These are phyloP conservation scores for Ophiosphaerella herpotricha DNA, from an alignment of 2,329 filamentous ascomycete species.

Conservation along the genomic window DNA sequence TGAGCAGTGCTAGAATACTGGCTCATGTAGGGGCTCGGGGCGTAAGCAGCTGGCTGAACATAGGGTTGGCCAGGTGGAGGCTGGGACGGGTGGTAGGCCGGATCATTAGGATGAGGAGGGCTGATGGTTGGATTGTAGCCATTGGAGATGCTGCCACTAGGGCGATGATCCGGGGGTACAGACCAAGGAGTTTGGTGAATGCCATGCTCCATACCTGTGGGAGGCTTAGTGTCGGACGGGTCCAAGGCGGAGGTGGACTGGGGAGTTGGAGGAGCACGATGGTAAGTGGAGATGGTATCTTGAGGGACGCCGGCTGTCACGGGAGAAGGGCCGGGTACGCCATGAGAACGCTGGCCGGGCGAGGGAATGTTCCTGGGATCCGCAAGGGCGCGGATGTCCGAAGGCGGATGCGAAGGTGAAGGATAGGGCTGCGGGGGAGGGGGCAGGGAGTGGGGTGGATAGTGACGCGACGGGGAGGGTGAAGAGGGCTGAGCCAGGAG, in stretches of 20 bases:
- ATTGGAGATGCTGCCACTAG: conserved; percentile 38
- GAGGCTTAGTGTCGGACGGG: conserved; percentile 30
- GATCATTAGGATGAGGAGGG: conserved; percentile 34
- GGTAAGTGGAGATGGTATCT: conserved; percentile 40
- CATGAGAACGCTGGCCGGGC: conserved; percentile 43
- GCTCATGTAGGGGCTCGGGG: conserved; percentile 34
- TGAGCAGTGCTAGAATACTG: conserved; percentile 30
- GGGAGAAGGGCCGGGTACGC: conserved; percentile 34
- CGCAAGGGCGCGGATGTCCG: conserved; percentile 40
- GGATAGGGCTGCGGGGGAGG: conserved; percentile 29
- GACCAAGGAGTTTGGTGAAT: conserved; percentile 39
- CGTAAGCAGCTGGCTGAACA: conserved; percentile 32
- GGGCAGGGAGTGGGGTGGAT: conserved; percentile 32
- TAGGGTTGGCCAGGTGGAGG: conserved; percentile 36
- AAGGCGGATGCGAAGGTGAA: conserved; percentile 38
- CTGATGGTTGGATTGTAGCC: conserved; percentile 40
- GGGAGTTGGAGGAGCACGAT: conserved; percentile 35
- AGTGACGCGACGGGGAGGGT: conserved; percentile 32
- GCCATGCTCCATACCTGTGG: conserved; percentile 43
- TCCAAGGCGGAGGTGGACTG: conserved; percentile 31
- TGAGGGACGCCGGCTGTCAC: conserved; percentile 35
- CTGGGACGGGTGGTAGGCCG: conserved; percentile 37
- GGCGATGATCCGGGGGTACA: conserved; percentile 38
- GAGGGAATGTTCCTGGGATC: conserved; percentile 41
- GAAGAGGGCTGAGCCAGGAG: conserved; percentile 35